Percentiles rank a stretch among this genome's conserved stretches.
These are phyloP conservation scores for Lasiosphaeris hirsuta DNA, from an alignment of 495 filamentous ascomycete genomes.

Conservation along the genomic window DNA sequence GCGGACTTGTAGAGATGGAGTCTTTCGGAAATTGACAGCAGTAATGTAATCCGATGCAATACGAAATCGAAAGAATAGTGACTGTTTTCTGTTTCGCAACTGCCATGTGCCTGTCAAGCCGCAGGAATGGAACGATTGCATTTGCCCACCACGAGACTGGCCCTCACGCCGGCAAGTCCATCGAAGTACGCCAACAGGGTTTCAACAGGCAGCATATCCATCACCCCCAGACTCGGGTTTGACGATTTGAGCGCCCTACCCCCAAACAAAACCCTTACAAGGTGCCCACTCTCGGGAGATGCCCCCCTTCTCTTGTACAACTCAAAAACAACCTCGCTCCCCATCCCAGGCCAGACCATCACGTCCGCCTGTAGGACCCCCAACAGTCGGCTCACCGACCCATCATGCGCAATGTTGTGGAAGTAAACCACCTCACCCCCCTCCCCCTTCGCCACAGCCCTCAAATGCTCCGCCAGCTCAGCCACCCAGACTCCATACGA, in stretches of 20 bases:
- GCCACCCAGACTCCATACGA: slow-evolving; percentile 62
- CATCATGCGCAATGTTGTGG: slow-evolving; percentile 71
- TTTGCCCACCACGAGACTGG: slow-evolving; percentile 37
- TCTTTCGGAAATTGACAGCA: background rate
- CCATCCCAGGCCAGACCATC: slow-evolving; percentile 78
- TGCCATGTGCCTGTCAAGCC: background rate
- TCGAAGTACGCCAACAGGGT: slow-evolving; percentile 61
- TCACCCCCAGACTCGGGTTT: slow-evolving; percentile 53
- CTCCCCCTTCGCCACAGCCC: slow-evolving; percentile 39
- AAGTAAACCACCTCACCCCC: slow-evolving; percentile 45
- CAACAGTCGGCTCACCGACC: slow-evolving; percentile 58
- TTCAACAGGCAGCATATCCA: slow-evolving; percentile 61
- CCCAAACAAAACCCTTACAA: slow-evolving; percentile 60
- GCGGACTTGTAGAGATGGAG: slow-evolving; percentile 16
- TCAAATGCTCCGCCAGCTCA: slow-evolving; percentile 58
- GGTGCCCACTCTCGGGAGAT: slow-evolving; percentile 26
- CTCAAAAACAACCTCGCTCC: slow-evolving; percentile 66
- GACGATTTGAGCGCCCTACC: slow-evolving; percentile 57
- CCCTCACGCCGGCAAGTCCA: slow-evolving; percentile 54
- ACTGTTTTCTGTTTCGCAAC: no score
- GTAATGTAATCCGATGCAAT: background rate
- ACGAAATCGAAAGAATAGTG: background rate
- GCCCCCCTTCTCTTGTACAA: slow-evolving; percentile 36
- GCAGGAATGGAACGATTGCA: background rate
- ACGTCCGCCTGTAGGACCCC: slow-evolving; percentile 59